These are phyloP conservation scores for Barnettozyma salicaria DNA, from an alignment of 805 yeast species.

Conservation along the genomic window DNA sequence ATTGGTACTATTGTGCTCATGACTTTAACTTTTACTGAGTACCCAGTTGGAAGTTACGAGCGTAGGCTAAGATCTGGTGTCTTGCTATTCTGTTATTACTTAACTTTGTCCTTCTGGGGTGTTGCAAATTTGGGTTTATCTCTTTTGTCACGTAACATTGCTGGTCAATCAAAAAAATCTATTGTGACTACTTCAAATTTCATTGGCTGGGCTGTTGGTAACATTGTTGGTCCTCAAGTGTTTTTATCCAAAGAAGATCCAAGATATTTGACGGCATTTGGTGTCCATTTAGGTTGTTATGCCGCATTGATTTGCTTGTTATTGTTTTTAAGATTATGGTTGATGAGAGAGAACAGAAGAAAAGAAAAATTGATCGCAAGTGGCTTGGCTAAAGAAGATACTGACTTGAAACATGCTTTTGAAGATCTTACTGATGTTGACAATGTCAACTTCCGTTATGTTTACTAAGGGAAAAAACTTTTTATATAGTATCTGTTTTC, in stretches of 20 bases:
- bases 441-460: constrained; percentile 17
- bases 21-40: constrained; percentile 11
- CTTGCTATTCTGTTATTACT: constrained; percentile 38
- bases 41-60: constrained; percentile 3
- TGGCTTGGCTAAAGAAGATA: constrained; percentile 4
- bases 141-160: constrained; percentile 51
- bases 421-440: constrained; percentile 13
- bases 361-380: constrained; percentile 4
- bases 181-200: constrained; percentile 42
- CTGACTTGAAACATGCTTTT: constrained; percentile 8
- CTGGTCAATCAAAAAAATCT: constrained; percentile 49
- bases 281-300: constrained; percentile 10
- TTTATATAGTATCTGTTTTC: neutral
- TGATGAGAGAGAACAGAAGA: constrained; percentile 3
- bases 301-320: constrained; percentile 3
- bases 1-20: constrained; percentile 41
- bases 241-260: constrained; percentile 45
- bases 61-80: constrained; percentile 32
- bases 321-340: constrained; percentile 6
- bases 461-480: constrained; percentile 2
- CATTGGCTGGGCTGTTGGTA: constrained; percentile 45
- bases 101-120: constrained; percentile 45
- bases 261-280: constrained; percentile 27
- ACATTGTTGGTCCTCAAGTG: constrained; percentile 54
- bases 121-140: constrained; percentile 42